Evolutionary conservation across 2,329 filamentous ascomycete genomes (phyloP), one percentile per base, ranked within the genome.

Genomic region (Aureobasidium uvarum): DNA sequence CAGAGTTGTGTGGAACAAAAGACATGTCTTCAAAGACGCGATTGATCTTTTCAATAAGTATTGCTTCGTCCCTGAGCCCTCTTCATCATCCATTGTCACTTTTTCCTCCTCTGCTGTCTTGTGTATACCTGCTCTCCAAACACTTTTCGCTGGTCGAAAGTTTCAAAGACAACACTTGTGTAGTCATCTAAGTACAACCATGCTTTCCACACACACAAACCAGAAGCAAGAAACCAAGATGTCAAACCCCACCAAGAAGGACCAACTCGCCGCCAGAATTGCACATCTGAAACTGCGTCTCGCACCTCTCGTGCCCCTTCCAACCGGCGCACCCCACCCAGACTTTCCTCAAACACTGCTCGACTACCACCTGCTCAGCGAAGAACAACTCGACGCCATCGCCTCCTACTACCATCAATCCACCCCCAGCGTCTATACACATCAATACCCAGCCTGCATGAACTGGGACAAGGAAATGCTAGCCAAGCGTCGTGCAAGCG

Each of bases 351-450:
- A 73, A 23, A 89, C 85, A 3, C 80, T 92, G 64, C 85, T 92
- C 52, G 83, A 84, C 73, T 91, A 89, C 77, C 90, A 88, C 83
- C 85, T 92, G 38, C 83, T 92, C 43, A 92, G 88, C 18, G 87
- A 90, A 74, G 77, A 77, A 36, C 82, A 92, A 76, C 85, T 91
- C 64, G 89, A 92, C 77, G 79, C 80, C 63, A 82, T 92, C 46
- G 89, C 89, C 3, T 79, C 83, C 69, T 91, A 89, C 77, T 92
- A 92, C 79, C 87, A 90, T 77, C 89, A 92, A 78, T 82, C 82
- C 66, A 84, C 82, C 0, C 85, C 84, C 0, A 79, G 79, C 66
- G 72, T 74, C n/a, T 85, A 81, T 78, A 83, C 83, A 2, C 69
- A 74, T 58, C 80, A 84, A 67, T 92, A 92, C 74, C 89, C 89